Evolutionary conservation across 495 filamentous ascomycete genomes (phyloP).

Genomic region (Halenospora varia): DNA sequence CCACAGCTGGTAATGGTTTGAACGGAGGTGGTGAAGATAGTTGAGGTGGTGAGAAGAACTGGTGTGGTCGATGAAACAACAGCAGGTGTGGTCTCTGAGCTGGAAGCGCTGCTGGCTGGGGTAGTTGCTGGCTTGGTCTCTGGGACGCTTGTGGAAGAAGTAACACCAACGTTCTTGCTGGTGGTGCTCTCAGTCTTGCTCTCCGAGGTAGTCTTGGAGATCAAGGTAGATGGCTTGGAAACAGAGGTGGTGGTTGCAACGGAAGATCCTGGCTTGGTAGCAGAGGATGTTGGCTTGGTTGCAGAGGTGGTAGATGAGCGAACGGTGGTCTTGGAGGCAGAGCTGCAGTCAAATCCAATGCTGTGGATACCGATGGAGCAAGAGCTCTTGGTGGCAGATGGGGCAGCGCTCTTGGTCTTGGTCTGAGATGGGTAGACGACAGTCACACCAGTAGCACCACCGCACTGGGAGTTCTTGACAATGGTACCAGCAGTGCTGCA

Average conservation of each 20-base stretch:
- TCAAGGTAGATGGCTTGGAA: constrained; percentile 6
- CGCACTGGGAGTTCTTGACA: constrained; percentile 81
- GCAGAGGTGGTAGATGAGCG: constrained; percentile 17
- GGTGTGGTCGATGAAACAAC: not conserved
- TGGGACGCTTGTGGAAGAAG: constrained; percentile 19
- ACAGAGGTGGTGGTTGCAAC: constrained; percentile 5
- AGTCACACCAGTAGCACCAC: constrained; percentile 77
- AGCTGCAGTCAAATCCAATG: constrained; percentile 76
- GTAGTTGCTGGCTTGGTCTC: too few relatives aligned
- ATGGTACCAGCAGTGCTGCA: constrained; percentile 62
- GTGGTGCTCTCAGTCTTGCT: constrained; percentile 13
- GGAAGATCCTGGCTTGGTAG: too few relatives aligned
- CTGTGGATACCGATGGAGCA: constrained; percentile 73
- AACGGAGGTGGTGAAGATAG: constrained; percentile 41
- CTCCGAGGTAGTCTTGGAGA: too few relatives aligned
- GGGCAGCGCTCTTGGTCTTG: too few relatives aligned
- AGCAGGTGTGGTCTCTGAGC: constrained; percentile 8
- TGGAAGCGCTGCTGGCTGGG: constrained; percentile 15
- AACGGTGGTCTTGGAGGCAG: constrained; percentile 34
- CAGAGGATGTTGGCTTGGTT: constrained; percentile 15
- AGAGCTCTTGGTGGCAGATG: constrained; percentile 36
- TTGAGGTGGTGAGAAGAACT: constrained; percentile 33
- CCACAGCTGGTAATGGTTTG: constrained; percentile 44
- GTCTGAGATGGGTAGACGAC: constrained; percentile 65
- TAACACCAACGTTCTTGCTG: not conserved